A percentile compares a stretch with the other conserved stretches of the same genome.
phyloP scores from a whole-genome alignment of 768 basidiomycete species.

The Lactarius indigo region DNA sequence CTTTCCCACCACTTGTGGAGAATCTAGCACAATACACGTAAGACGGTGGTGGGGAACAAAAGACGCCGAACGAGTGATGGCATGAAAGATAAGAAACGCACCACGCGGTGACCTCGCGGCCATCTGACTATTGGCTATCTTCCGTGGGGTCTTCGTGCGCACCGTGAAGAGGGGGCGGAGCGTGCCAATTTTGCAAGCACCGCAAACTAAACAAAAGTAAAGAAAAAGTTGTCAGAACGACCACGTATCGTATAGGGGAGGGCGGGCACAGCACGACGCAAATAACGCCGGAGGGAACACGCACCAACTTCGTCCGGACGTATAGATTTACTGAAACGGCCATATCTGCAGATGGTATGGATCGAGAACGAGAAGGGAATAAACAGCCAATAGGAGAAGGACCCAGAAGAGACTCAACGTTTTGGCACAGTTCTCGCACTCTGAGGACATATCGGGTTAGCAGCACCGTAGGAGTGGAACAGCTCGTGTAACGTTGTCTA shows the following conservation, averaged over 20 bases:
- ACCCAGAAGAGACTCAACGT: conserved; percentile 40
- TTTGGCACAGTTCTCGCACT: conserved; percentile 60
- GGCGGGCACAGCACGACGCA: neutral
- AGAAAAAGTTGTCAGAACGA: neutral
- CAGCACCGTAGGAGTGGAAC: conserved; percentile 12
- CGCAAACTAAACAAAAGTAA: conserved; percentile 48
- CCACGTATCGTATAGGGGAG: neutral
- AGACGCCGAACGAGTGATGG: neutral
- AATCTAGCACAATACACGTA: neutral
- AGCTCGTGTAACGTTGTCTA: neutral
- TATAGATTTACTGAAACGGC: conserved; percentile 72
- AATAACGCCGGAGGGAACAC: conserved; percentile 28
- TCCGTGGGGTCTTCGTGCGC: conserved; percentile 13
- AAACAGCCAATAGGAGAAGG: neutral
- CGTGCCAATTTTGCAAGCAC: conserved; percentile 56
- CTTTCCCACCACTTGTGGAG: neutral
- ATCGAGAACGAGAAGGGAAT: neutral
- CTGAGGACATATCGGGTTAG: conserved; percentile 34
- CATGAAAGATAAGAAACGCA: conserved; percentile 7
- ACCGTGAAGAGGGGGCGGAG: conserved; percentile 53
- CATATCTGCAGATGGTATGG: conserved; percentile 47
- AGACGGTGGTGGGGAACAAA: neutral
- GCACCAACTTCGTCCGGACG: conserved; percentile 58
- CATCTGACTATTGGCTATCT: conserved; percentile 14
- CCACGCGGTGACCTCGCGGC: conserved; percentile 22